Evolutionary conservation across 176 grass and related monocot species (phyloP), one percentile per base, ranked within the genome.

Genomic region (Alopecurus myosuroides): DNA sequence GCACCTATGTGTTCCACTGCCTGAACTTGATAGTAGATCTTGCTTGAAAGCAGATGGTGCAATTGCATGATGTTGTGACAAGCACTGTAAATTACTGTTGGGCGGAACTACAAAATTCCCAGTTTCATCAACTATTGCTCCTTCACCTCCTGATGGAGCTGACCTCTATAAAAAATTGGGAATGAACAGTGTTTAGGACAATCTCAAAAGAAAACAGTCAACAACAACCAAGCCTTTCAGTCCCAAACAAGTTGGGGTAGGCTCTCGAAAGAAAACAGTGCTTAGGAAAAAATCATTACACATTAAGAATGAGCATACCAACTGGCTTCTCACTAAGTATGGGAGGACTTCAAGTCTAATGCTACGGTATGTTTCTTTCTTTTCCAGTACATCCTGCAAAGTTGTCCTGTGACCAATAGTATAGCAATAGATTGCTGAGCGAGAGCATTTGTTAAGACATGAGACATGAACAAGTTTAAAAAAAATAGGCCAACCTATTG

Each of bases 271-370:
- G 41, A 72, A 79, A 68, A 50, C 23, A 33, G 17, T 58, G 45
- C 30, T 87, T 29, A 64, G 10, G 36, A 57, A 33, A 20, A 57
- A 56, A 83, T 11, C 29, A 88, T 51, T 39, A 79, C 11, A n/a
- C 7, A 65, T 71, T 48, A 39, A 68, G 82, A 46, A 88, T n/a
- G 23, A 85, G 31, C 89, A 77, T 94, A 98, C 97, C 97, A 98
- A 69, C 76, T 95, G 97, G 74, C 86, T 94, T 72, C 86, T 93
- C 70, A 98, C 91, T 87, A 98, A 90, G 77, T 95, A 94, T 5
- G 97, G 97, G 23, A 98, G 77, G 39, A 98, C 93, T 79, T 95
- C 93, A 80, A 95, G 91, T 85, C 92, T 90, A 85, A 98, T 89
- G 61, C 97, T 98, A 78, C 86, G 70, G 77, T 92, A 95, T 65